Evolutionary conservation across 1,139 yeast species (phyloP).

Genomic region (Saccharomycopsis hybrid): DNA sequence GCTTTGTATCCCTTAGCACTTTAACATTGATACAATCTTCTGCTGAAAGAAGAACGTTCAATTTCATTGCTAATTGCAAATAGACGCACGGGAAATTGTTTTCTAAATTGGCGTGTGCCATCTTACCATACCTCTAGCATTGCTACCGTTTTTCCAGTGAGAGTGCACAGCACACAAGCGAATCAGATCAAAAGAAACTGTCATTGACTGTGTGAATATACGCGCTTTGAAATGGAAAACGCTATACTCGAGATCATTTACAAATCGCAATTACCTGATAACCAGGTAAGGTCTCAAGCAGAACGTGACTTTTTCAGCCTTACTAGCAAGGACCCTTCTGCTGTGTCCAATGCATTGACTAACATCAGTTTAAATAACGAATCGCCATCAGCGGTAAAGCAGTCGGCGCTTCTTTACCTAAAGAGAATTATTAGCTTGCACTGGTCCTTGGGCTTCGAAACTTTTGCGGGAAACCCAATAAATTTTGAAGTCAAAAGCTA

Average conservation of each 20-base stretch:
- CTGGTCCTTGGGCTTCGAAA: constrained; percentile 85
- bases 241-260: constrained; percentile 18
- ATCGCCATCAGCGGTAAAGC: constrained; percentile 34
- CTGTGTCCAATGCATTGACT: constrained; percentile 27
- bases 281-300: constrained; percentile 29
- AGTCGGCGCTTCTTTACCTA: constrained; percentile 63
- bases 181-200: too few species aligned
- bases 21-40: too few species aligned
- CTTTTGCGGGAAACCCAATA: constrained; percentile 68
- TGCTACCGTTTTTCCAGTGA: too few species aligned
- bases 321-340: constrained; percentile 30
- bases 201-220: too few species aligned
- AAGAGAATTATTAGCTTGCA: constrained; percentile 63
- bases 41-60: too few species aligned
- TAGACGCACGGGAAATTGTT: too few species aligned
- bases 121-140: too few species aligned
- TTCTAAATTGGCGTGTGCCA: too few species aligned
- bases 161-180: too few species aligned
- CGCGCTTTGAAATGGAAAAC: constrained; percentile 14
- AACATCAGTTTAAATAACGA: constrained; percentile 24
- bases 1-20: too few species aligned
- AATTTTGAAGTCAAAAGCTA: constrained; percentile 43
- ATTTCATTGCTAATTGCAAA: too few species aligned
- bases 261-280: constrained; percentile 30
- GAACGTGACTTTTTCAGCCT: constrained; percentile 27